Conservation (phyloP, 2,329 filamentous ascomycete species). For the Fusarium dlaminii region DNA sequence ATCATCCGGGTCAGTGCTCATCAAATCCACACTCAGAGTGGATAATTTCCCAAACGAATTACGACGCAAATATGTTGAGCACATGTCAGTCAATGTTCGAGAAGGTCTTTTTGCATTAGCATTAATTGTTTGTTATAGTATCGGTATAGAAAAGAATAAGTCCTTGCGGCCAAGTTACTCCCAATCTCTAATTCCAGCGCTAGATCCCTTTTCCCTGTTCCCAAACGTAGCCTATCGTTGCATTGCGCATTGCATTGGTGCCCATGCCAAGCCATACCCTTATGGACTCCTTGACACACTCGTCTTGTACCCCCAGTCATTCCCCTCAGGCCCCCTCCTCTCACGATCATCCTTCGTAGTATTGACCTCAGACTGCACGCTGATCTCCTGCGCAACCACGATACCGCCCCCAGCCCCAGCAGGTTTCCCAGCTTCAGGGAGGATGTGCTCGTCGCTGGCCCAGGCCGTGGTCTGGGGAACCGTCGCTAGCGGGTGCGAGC, state of each 20-base stretch:
- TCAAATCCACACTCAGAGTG: neutral
- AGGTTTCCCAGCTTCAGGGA: conserved; percentile 9
- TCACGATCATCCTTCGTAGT: neutral
- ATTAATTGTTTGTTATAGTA: neutral
- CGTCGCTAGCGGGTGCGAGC: conserved; percentile 9
- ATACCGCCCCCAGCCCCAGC: conserved; percentile 16
- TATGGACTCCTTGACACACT: conserved; percentile 7
- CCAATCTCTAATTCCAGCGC: neutral
- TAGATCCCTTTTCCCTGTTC: neutral
- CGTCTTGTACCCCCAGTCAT: conserved; percentile 32
- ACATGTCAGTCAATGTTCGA: neutral
- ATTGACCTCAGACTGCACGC: conserved; percentile 25
- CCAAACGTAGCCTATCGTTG: neutral
- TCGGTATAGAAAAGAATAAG: neutral
- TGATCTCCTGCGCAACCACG: conserved; percentile 33
- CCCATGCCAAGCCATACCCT: neutral
- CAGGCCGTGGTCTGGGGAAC: conserved; percentile 28
- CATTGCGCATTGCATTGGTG: neutral
- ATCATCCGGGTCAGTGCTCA: conserved; percentile 4
- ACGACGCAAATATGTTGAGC: neutral
- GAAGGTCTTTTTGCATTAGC: neutral
- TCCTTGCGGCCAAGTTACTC: neutral
- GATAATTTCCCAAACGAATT: neutral
- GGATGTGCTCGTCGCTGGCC: conserved; percentile 37
- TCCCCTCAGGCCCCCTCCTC: neutral